Evolutionary conservation across 345 rosid species (phyloP), one percentile per base, ranked within the genome.

Genomic region (Pugionium cornutum): DNA sequence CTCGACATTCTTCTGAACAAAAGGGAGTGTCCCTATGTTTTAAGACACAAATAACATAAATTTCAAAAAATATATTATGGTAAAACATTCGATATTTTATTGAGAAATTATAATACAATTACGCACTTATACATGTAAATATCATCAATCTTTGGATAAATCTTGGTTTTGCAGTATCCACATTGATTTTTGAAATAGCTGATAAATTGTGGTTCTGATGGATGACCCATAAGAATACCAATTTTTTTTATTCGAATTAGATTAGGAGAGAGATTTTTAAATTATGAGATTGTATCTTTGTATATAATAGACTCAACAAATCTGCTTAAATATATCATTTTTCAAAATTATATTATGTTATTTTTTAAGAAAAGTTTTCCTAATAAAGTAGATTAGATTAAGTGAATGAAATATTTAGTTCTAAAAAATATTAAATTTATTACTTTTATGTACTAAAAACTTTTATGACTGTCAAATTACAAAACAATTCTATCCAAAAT

Each of bases 91-190:
- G 18, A 18, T 18, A 18, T 0, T 18, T 0, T 18, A 18, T 18
- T 18, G 18, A 11, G 11, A 31, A 39, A 32, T 11, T 10, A 48
- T 27, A 28, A 51, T 6, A 25, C 28, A 18, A 18, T 18, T 29
- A 60, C 74, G 2, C 28, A 69, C 74, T 69, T 69, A 25, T 60
- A 69, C 67, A 69, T 69, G 67, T 28, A 69, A 54, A 67, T 47
- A 9, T 48, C 64, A 30, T 57, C 57, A 37, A 5, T 3, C 28
- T 48, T 57, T 48, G 49, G 57, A 39, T 25, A 5, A 18, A 67
- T 8, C 3, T 18, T 48, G 6, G 9, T 48, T 41, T 57, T 57
- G 72, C 72, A 67, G 4, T 37, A 58, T 5, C 72, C 57, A 57
- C 72, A 67, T 39, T 57, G 27, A 31, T 57, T 7, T 67, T 4